A percentile compares a stretch with the other conserved stretches of the same genome.
phyloP scores from a whole-genome alignment of 75 land plant genomes.

The Cryptomeria japonica region DNA sequence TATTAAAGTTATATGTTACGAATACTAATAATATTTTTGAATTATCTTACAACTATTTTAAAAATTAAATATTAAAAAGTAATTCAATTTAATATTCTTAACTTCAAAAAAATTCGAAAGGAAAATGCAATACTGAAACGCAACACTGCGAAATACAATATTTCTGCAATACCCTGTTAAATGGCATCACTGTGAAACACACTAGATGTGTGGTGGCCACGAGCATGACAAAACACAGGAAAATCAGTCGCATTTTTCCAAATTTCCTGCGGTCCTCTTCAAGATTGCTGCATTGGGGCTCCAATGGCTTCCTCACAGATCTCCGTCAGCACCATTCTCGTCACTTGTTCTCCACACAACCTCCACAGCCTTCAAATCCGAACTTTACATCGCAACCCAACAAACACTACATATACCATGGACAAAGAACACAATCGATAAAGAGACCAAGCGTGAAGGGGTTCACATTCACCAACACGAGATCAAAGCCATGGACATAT shows the following conservation, averaged over 20 bases:
- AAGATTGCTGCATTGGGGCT: not conserved
- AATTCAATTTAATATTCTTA: too few relatives aligned
- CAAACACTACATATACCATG: conserved; percentile 54
- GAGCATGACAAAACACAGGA: not conserved
- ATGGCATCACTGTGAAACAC: too few relatives aligned
- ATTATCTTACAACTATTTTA: too few relatives aligned
- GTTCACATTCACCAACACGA: conserved; percentile 52
- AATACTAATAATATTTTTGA: too few relatives aligned
- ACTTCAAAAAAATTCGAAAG: too few relatives aligned
- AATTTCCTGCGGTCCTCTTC: not conserved
- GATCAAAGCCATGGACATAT: not conserved
- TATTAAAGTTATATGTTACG: too few relatives aligned
- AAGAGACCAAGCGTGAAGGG: conserved; percentile 54
- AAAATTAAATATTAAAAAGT: too few relatives aligned
- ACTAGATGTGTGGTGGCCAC: not conserved
- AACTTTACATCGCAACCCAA: conserved; percentile 17
- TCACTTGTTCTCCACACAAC: not conserved
- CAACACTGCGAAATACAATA: too few relatives aligned
- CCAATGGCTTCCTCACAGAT: not conserved
- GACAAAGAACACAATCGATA: conserved; percentile 54
- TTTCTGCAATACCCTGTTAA: too few relatives aligned
- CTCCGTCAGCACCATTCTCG: not conserved
- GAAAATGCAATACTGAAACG: too few relatives aligned
- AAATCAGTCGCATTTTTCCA: not conserved
- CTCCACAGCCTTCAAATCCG: conserved; percentile 19